Evolutionary conservation across 1,284 basidiomycete genomes (phyloP).

Genomic region (Microbotryum intermedium): DNA sequence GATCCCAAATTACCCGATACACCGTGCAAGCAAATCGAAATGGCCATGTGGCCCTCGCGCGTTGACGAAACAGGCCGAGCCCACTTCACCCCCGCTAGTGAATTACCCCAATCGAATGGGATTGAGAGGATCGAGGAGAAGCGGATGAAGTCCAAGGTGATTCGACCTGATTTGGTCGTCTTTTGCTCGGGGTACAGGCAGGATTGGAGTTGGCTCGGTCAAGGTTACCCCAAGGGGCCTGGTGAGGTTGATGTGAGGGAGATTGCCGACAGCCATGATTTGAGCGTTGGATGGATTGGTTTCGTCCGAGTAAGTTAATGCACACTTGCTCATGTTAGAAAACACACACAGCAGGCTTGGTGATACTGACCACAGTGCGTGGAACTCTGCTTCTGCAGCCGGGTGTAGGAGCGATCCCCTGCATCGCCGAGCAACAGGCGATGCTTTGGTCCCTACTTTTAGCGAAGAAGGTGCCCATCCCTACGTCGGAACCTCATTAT

Average conservation of each 20-base stretch:
- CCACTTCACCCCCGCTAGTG: conserved; percentile 31
- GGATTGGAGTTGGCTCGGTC: conserved; percentile 49
- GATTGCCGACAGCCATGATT: conserved; percentile 47
- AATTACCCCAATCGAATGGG: conserved; percentile 1
- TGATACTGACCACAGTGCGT: too few species aligned
- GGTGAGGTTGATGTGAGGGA: conserved; percentile 50
- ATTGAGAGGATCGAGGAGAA: conserved; percentile 45
- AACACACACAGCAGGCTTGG: too few species aligned
- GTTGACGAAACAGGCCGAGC: neutral
- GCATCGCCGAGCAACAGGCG: conserved; percentile 57
- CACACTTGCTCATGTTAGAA: too few species aligned
- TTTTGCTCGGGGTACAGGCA: conserved; percentile 43
- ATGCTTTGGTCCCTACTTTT: conserved; percentile 55
- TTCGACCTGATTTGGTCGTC: conserved; percentile 49
- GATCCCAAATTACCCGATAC: conserved; percentile 42
- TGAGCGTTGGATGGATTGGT: conserved; percentile 53
- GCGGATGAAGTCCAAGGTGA: conserved; percentile 43
- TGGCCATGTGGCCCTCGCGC: conserved; percentile 1
- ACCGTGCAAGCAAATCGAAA: neutral
- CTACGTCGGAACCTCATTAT: conserved; percentile 47
- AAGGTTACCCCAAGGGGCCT: conserved; percentile 48
- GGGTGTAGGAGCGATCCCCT: conserved; percentile 52
- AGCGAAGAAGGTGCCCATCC: conserved; percentile 44
- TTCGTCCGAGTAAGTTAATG: conserved; percentile 52
- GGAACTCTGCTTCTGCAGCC: neutral